phyloP scores from a whole-genome alignment of 2,329 filamentous ascomycete species.

The Penicillium sp. region DNA sequence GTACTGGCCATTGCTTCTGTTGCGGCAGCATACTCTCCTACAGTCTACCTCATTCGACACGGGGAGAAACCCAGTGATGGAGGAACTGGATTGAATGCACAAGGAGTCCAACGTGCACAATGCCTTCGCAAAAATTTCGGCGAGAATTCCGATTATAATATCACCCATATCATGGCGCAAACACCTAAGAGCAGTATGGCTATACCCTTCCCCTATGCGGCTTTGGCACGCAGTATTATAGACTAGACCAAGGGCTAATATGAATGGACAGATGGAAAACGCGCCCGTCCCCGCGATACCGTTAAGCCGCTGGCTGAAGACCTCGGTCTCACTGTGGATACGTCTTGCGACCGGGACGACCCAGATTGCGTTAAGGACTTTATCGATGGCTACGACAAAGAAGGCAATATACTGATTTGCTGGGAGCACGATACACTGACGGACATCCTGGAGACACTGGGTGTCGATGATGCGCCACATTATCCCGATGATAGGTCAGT shows the following conservation, averaged over 20 bases:
- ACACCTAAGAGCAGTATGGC: constrained; percentile 45
- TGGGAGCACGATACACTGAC: constrained; percentile 58
- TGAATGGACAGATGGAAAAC: constrained; percentile 43
- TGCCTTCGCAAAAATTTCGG: constrained; percentile 60
- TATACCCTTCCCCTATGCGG: neutral
- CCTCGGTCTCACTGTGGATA: constrained; percentile 55
- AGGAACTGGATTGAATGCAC: constrained; percentile 48
- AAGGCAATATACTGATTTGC: constrained; percentile 60
- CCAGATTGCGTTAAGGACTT: constrained; percentile 52
- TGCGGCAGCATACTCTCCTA: constrained; percentile 36
- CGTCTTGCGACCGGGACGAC: constrained; percentile 56
- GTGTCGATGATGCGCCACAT: constrained; percentile 47
- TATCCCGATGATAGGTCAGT: constrained; percentile 51
- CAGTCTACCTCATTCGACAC: constrained; percentile 62
- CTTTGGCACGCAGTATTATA: neutral
- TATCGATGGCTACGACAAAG: constrained; percentile 47
- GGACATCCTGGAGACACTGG: constrained; percentile 52
- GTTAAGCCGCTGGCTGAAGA: constrained; percentile 56
- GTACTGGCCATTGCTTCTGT: constrained; percentile 14
- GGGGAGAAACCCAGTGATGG: constrained; percentile 58
- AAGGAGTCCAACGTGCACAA: constrained; percentile 57
- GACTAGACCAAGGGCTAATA: constrained; percentile 12
- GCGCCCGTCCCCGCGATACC: constrained; percentile 55
- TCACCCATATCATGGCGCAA: constrained; percentile 59
- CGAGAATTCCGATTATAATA: constrained; percentile 50